Evolutionary conservation across 108 stramenopile genomes (phyloP).

Genomic region (Conticribra weissflogii): DNA sequence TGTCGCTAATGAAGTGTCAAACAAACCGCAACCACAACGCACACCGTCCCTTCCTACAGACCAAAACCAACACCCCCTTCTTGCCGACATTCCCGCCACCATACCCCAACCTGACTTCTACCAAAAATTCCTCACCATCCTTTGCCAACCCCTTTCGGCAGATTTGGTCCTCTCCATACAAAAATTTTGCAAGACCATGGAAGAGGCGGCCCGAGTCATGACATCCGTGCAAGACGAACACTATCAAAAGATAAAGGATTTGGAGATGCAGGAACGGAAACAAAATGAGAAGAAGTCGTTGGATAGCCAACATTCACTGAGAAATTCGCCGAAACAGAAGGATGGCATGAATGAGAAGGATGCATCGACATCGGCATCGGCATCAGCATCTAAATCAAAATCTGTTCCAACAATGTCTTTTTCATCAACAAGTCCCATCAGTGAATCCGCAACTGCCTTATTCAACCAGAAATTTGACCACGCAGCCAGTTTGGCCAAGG

Average conservation of each 20-base stretch:
- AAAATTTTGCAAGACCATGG: slow-evolving; percentile 51
- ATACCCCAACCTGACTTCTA: slow-evolving; percentile 27
- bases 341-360: neutral
- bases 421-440: neutral
- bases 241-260: slow-evolving; percentile 6
- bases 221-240: slow-evolving; percentile 18
- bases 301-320: neutral
- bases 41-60: too few relatives aligned
- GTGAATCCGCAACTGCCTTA: neutral
- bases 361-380: neutral
- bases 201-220: slow-evolving; percentile 47
- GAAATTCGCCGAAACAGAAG: neutral
- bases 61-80: neutral
- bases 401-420: neutral
- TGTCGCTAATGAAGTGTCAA: slow-evolving; percentile 3
- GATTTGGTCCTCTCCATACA: slow-evolving; percentile 42
- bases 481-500: neutral
- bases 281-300: slow-evolving; percentile 5
- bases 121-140: slow-evolving; percentile 20
- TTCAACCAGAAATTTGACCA: neutral
- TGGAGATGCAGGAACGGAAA: neutral
- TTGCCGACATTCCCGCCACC: neutral
- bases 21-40: too few relatives aligned
- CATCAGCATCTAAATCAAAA: neutral
- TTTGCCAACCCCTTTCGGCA: slow-evolving; percentile 43